These are phyloP conservation scores for Aspergillus aculeatinus DNA, from an alignment of 2,329 filamentous ascomycete genomes.

Conservation along the genomic window DNA sequence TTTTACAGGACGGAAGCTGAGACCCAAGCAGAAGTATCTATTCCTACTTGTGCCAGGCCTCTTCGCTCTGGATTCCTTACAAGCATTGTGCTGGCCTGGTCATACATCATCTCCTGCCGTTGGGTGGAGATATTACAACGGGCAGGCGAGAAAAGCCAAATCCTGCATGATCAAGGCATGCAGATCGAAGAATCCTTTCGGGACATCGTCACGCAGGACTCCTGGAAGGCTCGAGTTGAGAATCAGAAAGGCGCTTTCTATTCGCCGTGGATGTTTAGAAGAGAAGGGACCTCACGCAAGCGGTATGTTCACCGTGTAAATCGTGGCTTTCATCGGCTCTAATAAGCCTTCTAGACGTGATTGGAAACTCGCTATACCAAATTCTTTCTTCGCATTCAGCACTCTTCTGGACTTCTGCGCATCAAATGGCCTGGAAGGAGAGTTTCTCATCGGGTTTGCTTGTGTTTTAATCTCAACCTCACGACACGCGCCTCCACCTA, in stretches of 20 bases:
- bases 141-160: slow-evolving; percentile 11
- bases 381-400: slow-evolving; percentile 8
- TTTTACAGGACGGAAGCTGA: not conserved
- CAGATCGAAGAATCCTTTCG: slow-evolving; percentile 3
- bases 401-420: not conserved
- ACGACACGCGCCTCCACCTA: not conserved
- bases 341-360: no score
- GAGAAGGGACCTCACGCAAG: not conserved
- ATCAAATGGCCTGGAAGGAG: slow-evolving; percentile 1
- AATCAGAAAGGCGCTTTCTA: not conserved
- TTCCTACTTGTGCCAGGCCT: not conserved
- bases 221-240: not conserved
- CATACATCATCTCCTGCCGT: not conserved
- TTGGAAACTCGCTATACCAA: not conserved
- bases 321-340: no score
- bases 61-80: not conserved
- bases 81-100: not conserved
- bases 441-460: not conserved
- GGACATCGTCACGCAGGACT: not conserved
- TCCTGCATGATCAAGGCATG: slow-evolving; percentile 11
- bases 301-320: no score
- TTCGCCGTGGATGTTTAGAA: slow-evolving; percentile 8
- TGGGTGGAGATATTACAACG: not conserved
- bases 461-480: slow-evolving; percentile 2
- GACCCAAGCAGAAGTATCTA: not conserved